Base-by-base conservation (phyloP, 805 yeast species). In the Komagataella populi region DNA sequence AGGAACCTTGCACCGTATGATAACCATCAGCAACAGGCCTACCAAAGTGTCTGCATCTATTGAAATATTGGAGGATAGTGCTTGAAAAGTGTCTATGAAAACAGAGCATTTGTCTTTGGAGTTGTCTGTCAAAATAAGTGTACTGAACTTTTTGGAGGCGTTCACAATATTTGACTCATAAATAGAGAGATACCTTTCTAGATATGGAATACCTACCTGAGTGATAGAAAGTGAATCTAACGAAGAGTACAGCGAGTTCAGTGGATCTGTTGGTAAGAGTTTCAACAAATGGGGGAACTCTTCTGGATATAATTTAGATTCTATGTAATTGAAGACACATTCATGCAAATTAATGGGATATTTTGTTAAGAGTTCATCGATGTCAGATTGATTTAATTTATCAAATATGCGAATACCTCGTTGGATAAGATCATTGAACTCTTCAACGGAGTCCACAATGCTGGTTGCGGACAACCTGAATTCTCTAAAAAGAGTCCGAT, bases 11-110 rank as follows among this genome's bases (percentile, higher is more conserved):
- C 93, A 72, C 51, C 84, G 78, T 7, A 81, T 72, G 1, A 89
- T 73, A 3, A 87, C 88, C 63, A 88, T 69, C 6, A 88, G 74
- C 54, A 90, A 66, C 48, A 90, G 67, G 1, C 89, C 83, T 3
- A 90, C 73, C 20, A 90, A 66, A 0, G 86, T 79, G 61, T 90
- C 98, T 0, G 97, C 98, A 65, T 84, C 90, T 6, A 87, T 70
- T 0, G 72, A 59, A 3, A 71, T 17, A 45, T 52, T 50, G 6
- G 52, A 55, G 2, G 87, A 76, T 22, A 88, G 59, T 0, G 69
- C 64, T 45, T 72, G 66, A 22, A 87, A 68, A 0, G 89, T 78
- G 0, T 72, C 66, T 1, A 75, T 61, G 4, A 89, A 62, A 1
- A 77, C 67, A 4, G 63, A 62, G 22, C 77, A 64, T 61, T 84